Evolutionary conservation across 1,139 yeast genomes (phyloP), one percentile per base, ranked within the genome.

Genomic region (Pichia norvegensis): DNA sequence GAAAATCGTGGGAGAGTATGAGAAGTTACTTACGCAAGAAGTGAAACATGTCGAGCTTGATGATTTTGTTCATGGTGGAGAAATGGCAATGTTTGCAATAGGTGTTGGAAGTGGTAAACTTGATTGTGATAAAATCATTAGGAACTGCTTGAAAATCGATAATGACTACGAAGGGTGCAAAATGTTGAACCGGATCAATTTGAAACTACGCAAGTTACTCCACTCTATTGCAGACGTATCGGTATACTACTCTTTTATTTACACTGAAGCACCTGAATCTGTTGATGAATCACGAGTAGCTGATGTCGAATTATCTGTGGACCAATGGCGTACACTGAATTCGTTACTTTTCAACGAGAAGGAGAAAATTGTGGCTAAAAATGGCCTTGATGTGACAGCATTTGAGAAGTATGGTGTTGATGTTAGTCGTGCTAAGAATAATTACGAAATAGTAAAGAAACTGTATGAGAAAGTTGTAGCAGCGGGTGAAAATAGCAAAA

Each of bases 151-250:
- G 44, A 76, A 82, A 52, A 74, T 74, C 41, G 85, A 86, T 60
- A 83, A 85, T 56, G 95, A 84, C 47, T 72, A 69, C 52, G 66
- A 67, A 39, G 61, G 58, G 5, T 84, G 94, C 62, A 77, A 79
- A 29, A 62, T 59, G 23, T 56, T 68, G 29, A 72, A 83, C 9
- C 76, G 78, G 53, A 66, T 73, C 8, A 48, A 48, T 16, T 46
- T 55, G 8, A 62, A 61, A 36, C 38, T 62, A n/a, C 45, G 40
- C 20, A 52, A 48, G 13, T 38, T 59, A 19, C 44, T 58, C 42
- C 51, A 51, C 8, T 19, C 53, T 6, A 47, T 57, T 23, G 54
- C 55, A 14, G 52, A 57, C 17, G 45, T 60, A 4, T 55, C 60
- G 4, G 46, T 55, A 10, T 62, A 59, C 42, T 59, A 61, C 40